These are phyloP conservation scores for Chaetomium olivaceum DNA, from an alignment of 2,329 filamentous ascomycete genomes.

Conservation along the genomic window DNA sequence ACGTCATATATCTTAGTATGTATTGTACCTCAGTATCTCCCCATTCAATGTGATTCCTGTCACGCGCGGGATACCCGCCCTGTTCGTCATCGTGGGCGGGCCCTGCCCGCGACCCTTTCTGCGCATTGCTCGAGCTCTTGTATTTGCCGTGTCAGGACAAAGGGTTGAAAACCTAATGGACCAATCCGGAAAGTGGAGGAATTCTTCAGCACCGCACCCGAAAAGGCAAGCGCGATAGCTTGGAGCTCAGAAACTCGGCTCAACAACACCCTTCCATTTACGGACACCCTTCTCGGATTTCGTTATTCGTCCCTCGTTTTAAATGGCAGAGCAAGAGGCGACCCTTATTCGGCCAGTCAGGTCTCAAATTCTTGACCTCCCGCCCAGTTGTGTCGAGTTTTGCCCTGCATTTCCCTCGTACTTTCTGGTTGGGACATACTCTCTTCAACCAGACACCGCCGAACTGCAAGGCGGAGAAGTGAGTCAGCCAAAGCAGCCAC, in stretches of 20 bases:
- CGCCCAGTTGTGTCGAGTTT: constrained; percentile 78
- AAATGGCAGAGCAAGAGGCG: constrained; percentile 1
- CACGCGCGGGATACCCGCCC: background rate
- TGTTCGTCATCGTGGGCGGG: background rate
- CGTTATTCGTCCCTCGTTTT: background rate
- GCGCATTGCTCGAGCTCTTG: background rate
- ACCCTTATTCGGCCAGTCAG: constrained; percentile 44
- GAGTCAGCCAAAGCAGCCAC: constrained; percentile 42
- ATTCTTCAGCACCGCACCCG: constrained; percentile 14
- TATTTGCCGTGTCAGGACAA: background rate
- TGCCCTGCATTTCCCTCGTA: constrained; percentile 62
- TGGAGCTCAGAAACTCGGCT: background rate
- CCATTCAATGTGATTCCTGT: background rate
- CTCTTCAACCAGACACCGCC: constrained; percentile 56
- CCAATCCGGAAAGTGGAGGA: constrained; percentile 17
- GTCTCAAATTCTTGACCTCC: constrained; percentile 61
- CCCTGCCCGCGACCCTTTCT: background rate
- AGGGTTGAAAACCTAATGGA: constrained; percentile 8
- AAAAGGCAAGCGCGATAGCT: constrained; percentile 24
- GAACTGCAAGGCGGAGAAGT: constrained; percentile 20
- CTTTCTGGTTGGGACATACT: constrained; percentile 84
- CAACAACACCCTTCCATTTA: background rate
- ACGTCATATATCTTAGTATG: background rate
- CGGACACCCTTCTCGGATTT: background rate
- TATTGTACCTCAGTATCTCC: no score